Percentiles rank a stretch among this genome's conserved stretches.
Evolutionary conservation across 208 protist genomes (phyloP).

Genomic region (Tetramitus jugosus): DNA sequence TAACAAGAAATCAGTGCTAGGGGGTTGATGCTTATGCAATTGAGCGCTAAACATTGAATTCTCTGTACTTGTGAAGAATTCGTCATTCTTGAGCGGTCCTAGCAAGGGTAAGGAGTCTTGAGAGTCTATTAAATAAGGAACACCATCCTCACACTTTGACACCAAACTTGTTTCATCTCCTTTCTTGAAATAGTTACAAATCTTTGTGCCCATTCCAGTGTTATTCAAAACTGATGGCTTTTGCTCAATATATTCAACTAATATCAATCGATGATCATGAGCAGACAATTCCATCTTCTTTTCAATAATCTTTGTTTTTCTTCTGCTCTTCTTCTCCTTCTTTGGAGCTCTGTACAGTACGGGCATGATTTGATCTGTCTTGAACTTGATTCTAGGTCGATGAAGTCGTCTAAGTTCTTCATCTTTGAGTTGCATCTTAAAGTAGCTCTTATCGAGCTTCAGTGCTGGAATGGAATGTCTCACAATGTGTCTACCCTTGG

Average conservation of each 20-base stretch:
- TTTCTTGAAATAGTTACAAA: constrained; percentile 20
- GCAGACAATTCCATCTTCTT: neutral
- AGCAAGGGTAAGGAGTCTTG: constrained; percentile 2
- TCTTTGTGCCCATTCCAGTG: constrained; percentile 13
- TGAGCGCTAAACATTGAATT: constrained; percentile 11
- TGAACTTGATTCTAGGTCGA: neutral
- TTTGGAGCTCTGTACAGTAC: neutral
- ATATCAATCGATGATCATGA: constrained; percentile 6
- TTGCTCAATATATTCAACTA: constrained; percentile 23
- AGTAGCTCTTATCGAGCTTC: neutral
- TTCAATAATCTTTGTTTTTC: neutral
- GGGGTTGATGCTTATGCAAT: neutral
- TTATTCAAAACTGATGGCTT: constrained; percentile 1
- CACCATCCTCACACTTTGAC: constrained; percentile 2
- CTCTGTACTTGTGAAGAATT: constrained; percentile 6
- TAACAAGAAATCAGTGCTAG: neutral
- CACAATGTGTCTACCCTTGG: neutral
- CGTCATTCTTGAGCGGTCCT: neutral
- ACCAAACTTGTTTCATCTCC: neutral
- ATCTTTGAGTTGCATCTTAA: neutral
- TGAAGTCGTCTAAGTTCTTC: constrained; percentile 2
- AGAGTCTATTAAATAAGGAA: constrained; percentile 5
- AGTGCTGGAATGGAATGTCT: constrained; percentile 15
- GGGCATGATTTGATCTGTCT: neutral
- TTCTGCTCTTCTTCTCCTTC: constrained; percentile 12